phyloP scores from a whole-genome alignment of 306 rosid species.

The Vigna angularis region DNA sequence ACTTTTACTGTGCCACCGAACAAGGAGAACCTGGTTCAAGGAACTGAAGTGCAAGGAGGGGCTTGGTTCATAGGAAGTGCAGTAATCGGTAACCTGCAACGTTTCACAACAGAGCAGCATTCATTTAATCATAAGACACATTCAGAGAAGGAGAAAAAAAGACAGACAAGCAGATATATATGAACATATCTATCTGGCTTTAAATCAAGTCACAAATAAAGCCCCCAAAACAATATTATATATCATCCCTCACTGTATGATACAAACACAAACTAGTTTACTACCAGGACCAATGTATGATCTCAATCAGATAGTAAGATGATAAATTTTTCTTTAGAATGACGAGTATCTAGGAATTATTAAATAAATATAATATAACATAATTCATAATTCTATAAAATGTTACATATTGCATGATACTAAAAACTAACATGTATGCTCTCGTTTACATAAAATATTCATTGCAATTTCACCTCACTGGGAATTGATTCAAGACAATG shows the following conservation, averaged over 20 bases:
- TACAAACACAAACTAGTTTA: neutral
- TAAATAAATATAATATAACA: neutral
- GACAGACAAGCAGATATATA: neutral
- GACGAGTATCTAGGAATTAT: neutral
- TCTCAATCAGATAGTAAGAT: neutral
- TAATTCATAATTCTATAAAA: neutral
- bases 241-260: neutral
- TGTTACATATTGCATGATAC: too few relatives aligned
- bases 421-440: neutral
- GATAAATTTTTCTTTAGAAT: neutral
- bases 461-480: neutral
- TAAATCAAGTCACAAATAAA: neutral
- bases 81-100: slow-evolving; percentile 45
- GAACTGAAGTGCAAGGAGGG: slow-evolving; percentile 10
- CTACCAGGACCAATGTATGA: neutral
- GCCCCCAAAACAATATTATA: neutral
- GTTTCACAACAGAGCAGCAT: slow-evolving; percentile 17
- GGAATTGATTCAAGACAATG: neutral
- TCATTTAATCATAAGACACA: slow-evolving; percentile 29
- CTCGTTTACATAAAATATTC: neutral
- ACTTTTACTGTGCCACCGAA: slow-evolving; percentile 29
- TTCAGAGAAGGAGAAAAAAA: neutral
- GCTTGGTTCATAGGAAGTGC: neutral
- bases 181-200: neutral
- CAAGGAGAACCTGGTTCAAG: slow-evolving; percentile 7